Conservation (phyloP, 768 basidiomycete genomes). For the Leccinellum rugosiceps region DNA sequence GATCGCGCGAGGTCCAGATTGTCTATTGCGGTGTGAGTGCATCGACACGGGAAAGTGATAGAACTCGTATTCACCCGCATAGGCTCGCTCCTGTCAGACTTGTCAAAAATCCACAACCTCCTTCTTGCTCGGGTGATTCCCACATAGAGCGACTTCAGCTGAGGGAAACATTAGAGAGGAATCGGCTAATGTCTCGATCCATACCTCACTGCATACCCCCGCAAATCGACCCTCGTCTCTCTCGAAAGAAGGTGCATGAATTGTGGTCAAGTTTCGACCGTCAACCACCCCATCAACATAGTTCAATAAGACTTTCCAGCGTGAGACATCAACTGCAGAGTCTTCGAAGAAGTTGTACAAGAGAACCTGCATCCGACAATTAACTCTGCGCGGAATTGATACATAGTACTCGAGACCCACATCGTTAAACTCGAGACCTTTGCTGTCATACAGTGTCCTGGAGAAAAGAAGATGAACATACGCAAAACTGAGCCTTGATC, state of each 20-base stretch:
- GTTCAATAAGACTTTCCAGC: slow-evolving; percentile 61
- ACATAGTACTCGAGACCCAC: not conserved
- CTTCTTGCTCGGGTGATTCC: slow-evolving; percentile 68
- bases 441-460: slow-evolving; percentile 34
- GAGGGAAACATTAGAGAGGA: not conserved
- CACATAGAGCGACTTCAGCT: slow-evolving; percentile 71
- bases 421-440: slow-evolving; percentile 28
- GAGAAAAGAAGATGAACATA: not conserved
- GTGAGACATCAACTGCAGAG: slow-evolving; percentile 46
- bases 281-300: slow-evolving; percentile 27
- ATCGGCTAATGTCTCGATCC: not conserved
- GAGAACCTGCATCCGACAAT: slow-evolving; percentile 47
- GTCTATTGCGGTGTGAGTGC: slow-evolving; percentile 32
- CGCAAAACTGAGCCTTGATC: not conserved
- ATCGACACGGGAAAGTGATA: not conserved
- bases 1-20: slow-evolving; percentile 46
- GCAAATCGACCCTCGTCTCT: slow-evolving; percentile 46
- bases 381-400: not conserved
- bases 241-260: slow-evolving; percentile 43
- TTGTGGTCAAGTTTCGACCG: slow-evolving; percentile 6
- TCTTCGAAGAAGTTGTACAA: slow-evolving; percentile 75
- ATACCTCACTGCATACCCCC: slow-evolving; percentile 57
- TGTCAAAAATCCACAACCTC: slow-evolving; percentile 69
- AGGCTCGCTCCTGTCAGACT: slow-evolving; percentile 51
- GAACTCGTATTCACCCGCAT: slow-evolving; percentile 43